phyloP scores from a whole-genome alignment of 495 filamentous ascomycete genomes.

The Lasiosphaeriaceae sp. region DNA sequence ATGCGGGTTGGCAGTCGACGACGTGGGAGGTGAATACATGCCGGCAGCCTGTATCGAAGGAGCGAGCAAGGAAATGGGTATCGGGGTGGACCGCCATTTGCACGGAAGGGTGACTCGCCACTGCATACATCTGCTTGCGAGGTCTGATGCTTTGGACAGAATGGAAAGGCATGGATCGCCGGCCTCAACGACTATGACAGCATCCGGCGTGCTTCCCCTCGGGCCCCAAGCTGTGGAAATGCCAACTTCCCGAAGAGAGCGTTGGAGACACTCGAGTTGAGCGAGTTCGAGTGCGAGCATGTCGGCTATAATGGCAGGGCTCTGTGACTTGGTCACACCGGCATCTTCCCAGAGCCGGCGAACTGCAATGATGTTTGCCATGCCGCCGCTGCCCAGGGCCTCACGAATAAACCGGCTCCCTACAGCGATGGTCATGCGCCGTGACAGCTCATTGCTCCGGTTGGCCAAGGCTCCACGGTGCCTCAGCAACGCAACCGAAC shows the following conservation, averaged over 20 bases:
- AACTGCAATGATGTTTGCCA: background rate
- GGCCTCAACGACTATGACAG: background rate
- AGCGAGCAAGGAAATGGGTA: background rate
- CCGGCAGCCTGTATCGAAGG: background rate
- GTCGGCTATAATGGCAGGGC: background rate
- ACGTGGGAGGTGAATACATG: background rate
- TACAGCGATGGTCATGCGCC: background rate
- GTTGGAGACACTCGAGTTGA: background rate
- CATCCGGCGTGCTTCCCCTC: background rate
- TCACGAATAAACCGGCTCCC: background rate
- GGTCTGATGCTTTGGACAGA: conserved; percentile 1
- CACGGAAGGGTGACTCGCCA: background rate
- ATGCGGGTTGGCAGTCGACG: background rate
- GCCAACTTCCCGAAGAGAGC: background rate
- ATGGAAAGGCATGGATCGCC: background rate
- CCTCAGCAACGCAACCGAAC: background rate
- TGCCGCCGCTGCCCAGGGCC: background rate
- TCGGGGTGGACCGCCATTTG: background rate
- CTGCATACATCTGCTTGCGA: conserved; percentile 1
- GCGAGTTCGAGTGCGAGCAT: background rate
- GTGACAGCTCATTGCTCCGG: background rate
- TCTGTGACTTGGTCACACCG: background rate
- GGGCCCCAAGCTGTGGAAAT: background rate
- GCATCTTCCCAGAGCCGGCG: background rate
- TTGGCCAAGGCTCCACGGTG: background rate